phyloP scores from a whole-genome alignment of 805 yeast genomes.

The Yarrowia sp. region DNA sequence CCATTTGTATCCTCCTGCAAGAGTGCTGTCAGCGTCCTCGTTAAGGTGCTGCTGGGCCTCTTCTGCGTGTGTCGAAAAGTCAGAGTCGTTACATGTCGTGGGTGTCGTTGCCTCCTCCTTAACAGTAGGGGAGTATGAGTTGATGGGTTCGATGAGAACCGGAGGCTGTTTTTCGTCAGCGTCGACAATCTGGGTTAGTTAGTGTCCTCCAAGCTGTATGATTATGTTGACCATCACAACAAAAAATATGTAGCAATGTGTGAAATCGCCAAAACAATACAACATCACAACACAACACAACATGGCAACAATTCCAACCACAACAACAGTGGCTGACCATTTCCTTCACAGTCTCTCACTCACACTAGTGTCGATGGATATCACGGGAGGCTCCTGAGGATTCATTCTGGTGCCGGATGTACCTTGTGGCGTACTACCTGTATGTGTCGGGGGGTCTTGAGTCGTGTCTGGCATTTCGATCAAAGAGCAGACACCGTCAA shows the following conservation, averaged over 20 bases:
- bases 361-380: constrained; percentile 24
- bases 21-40: background rate
- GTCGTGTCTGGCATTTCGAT: constrained; percentile 11
- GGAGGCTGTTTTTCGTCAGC: constrained; percentile 5
- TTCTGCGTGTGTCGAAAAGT: background rate
- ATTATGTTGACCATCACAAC: no score
- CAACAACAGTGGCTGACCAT: no score
- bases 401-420: background rate
- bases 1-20: constrained; percentile 14
- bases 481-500: background rate
- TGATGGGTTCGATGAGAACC: background rate
- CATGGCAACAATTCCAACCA: no score
- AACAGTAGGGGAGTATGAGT: constrained; percentile 5
- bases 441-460: background rate
- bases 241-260: no score
- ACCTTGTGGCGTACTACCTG: background rate
- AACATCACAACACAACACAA: no score
- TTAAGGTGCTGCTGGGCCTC: constrained; percentile 14
- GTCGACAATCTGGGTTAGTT: constrained; percentile 18
- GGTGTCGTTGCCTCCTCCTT: constrained; percentile 2
- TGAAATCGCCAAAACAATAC: no score
- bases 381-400: constrained; percentile 20
- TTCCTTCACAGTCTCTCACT: background rate
- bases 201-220: no score
- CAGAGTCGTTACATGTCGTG: background rate